Conservation (phyloP, 176 grass and related monocot genomes). For the Zizania latifolia region DNA sequence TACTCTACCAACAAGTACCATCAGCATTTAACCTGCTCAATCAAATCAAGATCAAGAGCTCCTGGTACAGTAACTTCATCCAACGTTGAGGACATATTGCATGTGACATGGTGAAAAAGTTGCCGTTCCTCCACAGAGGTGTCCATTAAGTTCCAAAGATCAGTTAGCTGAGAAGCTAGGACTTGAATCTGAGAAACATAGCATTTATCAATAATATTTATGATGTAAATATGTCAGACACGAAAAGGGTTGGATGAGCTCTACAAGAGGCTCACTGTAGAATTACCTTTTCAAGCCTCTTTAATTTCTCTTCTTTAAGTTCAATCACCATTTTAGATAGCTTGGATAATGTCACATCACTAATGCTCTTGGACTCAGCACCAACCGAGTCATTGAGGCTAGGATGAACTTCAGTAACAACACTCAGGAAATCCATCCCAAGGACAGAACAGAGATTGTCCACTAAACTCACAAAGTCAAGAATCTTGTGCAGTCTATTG, state of each 20-base stretch:
- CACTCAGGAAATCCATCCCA: conserved; percentile 72
- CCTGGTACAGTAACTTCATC: conserved; percentile 70
- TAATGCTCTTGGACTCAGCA: conserved; percentile 84
- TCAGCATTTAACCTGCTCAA: conserved; percentile 51
- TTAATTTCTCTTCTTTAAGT: conserved; percentile 71
- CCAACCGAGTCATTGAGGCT: conserved; percentile 64
- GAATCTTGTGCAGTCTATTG: conserved; percentile 72
- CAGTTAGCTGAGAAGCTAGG: conserved; percentile 64
- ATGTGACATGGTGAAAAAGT: conserved; percentile 67
- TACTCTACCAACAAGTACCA: not conserved
- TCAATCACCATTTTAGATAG: conserved; percentile 64
- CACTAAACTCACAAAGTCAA: conserved; percentile 67
- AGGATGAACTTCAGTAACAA: conserved; percentile 77
- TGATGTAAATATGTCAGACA: conserved; percentile 16
- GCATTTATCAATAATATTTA: conserved; percentile 20
- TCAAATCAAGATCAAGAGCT: conserved; percentile 70
- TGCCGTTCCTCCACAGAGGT: conserved; percentile 43
- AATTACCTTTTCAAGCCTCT: conserved; percentile 77
- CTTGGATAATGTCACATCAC: conserved; percentile 68
- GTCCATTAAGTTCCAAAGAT: conserved; percentile 97
- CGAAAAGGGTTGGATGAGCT: not conserved
- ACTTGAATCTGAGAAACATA: conserved; percentile 70
- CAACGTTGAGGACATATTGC: conserved; percentile 56
- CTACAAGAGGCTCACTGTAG: not conserved
- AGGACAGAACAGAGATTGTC: conserved; percentile 89